Base-by-base conservation (phyloP, 805 yeast species). In the Ogataea populi-albae region DNA sequence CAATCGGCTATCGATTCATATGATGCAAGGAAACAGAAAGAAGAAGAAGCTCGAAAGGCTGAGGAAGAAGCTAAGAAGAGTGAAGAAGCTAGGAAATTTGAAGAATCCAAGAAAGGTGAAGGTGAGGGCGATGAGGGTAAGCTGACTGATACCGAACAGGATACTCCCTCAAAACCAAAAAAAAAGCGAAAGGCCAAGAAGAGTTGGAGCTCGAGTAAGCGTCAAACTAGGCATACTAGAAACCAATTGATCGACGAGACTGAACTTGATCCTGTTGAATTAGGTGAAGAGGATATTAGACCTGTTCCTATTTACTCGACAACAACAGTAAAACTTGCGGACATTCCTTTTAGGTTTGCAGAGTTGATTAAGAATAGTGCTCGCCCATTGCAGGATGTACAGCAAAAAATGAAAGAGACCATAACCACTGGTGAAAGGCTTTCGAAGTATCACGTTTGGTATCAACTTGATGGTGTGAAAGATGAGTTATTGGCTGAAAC, bases 391-490 rank as follows among this genome's bases (percentile, higher is more conserved):
- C 76, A 73, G 2, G 66, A 73, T 12, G 91, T 81, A 0, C 74
- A 70, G 32, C 59, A 62, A 12, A 61, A 69, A 14, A 87, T 91
- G 96, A 67, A 69, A 25, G 62, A 68, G 7, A 72, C 81, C 4
- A 56, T 87, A 37, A 64, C 66, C 11, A 64, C 60, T 14, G 95
- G 96, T 2, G 66, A 68, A 1, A 68, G 87, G 39, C 61, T 78
- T 3, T 64, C 81, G 5, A 75, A 75, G 22, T 76, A 77, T 47
- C 74, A 82, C 54, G 64, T 87, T 15, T 88, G 96, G 96, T 86
- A 81, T 51, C 86, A 84, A 49, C 68, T 91, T 8, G 93, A 84
- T 57, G 89, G 87, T 1, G 69, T 74, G 30, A 74, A 77, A 35
- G 93, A 85, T 54, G 86, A 79, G 44, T 59, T 61, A 1, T 49